Evolutionary conservation across 768 basidiomycete genomes (phyloP).

Genomic region (Auriscalpium microsporum): DNA sequence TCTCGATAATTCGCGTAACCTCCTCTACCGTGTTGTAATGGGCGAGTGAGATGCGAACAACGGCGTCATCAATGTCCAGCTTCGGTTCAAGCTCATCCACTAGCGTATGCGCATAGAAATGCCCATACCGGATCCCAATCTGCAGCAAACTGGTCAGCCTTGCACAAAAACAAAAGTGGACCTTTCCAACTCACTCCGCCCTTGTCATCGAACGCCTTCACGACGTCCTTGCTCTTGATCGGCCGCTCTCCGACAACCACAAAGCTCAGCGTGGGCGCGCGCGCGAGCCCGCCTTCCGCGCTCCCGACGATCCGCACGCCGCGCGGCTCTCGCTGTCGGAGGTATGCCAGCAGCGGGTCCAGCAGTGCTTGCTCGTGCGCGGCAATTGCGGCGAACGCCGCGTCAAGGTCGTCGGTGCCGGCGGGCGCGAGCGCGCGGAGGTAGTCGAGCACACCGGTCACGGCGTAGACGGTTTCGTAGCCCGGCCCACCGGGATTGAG

Average conservation of each 20-base stretch:
- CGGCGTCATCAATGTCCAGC: conserved; percentile 52
- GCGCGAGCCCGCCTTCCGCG: conserved; percentile 30
- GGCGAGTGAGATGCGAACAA: conserved; percentile 68
- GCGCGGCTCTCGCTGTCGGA: conserved; percentile 40
- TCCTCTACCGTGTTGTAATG: conserved; percentile 76
- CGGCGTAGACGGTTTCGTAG: conserved; percentile 60
- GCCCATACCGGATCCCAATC: conserved; percentile 74
- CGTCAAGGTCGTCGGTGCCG: conserved; percentile 27
- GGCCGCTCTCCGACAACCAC: conserved; percentile 52
- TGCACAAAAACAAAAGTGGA: not conserved
- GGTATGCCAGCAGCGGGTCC: conserved; percentile 43
- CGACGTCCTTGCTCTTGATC: conserved; percentile 55
- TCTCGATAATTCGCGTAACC: conserved; percentile 48
- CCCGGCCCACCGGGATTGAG: conserved; percentile 69
- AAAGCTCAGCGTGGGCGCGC: conserved; percentile 68
- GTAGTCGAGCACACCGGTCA: conserved; percentile 54
- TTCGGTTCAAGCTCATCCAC: conserved; percentile 45
- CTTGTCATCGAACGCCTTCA: conserved; percentile 53
- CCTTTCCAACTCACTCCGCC: conserved; percentile 41
- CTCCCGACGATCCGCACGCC: conserved; percentile 66
- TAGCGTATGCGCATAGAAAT: conserved; percentile 70
- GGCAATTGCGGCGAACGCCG: conserved; percentile 50
- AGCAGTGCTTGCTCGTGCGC: conserved; percentile 53
- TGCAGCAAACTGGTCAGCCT: conserved; percentile 21
- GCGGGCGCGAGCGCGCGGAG: conserved; percentile 49